Conservation (phyloP, 306 rosid genomes). For the Glycine latifolia region DNA sequence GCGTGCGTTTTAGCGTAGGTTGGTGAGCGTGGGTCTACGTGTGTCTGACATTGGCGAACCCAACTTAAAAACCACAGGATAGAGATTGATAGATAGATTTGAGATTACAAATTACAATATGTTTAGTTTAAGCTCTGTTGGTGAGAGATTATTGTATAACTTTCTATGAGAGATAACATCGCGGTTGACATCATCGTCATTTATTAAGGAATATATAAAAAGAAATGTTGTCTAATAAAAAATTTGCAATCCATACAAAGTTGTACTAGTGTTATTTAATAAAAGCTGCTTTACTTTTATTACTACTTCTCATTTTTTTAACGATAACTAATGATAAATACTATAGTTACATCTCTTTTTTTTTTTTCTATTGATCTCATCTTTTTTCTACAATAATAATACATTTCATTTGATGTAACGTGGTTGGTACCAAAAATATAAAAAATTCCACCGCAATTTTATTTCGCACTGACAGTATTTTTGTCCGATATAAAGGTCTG, state of each 20-base stretch:
- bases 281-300: background rate
- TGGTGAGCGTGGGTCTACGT: conserved; percentile 48
- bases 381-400: no score
- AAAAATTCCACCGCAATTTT: background rate
- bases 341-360: no score
- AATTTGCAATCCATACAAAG: background rate
- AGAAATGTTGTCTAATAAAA: background rate
- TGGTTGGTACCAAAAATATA: background rate
- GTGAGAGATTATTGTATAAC: background rate
- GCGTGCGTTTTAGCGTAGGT: conserved; percentile 24
- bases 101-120: conserved; percentile 1
- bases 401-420: background rate
- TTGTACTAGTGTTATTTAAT: background rate
- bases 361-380: no score
- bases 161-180: conserved; percentile 44
- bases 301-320: no score
- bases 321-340: no score
- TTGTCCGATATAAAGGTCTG: background rate
- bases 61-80: conserved; percentile 51
- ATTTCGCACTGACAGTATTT: background rate
- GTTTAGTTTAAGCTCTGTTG: background rate
- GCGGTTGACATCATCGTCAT: conserved; percentile 56
- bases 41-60: conserved; percentile 46
- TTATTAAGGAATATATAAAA: background rate
- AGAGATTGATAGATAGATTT: conserved; percentile 62